Evolutionary conservation across 108 stramenopile genomes (phyloP), one percentile per base, ranked within the genome.

Genomic region (Epipyxis sp.): DNA sequence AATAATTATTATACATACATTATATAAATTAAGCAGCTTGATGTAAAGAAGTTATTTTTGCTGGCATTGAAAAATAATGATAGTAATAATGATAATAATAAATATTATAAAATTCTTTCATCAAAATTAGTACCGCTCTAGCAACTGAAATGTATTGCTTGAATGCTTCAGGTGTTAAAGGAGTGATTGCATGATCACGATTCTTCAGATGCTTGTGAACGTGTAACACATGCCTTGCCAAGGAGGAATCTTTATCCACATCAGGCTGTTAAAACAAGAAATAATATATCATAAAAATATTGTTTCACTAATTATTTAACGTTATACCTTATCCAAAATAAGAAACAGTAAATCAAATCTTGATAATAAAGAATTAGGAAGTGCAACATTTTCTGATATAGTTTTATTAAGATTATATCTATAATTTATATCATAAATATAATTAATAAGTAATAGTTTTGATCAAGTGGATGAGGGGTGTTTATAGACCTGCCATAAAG

Each of bases 281-380:
- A n/a, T 57, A 57, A n/a, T n/a, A 57, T 57, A 57, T 57, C 54
- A 57, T 57, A n/a, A n/a, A n/a, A 57, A n/a, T n/a, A n/a, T n/a
- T 57, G 25, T n/a, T n/a, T 57, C 25, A n/a, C n/a, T n/a, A n/a
- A n/a, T n/a, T n/a, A n/a, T n/a, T n/a, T n/a, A n/a, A n/a, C n/a
- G n/a, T n/a, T n/a, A n/a, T n/a, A n/a, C n/a, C n/a, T n/a, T n/a
- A 81, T 99, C 98, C 59, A 97, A 84, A 57, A 99, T 88, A 58
- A 99, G 86, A 81, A 98, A 99, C 88, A 99, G 87, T 29, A 99
- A 85, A 89, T 99, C 98, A 77, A 99, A 99, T 59, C 98, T 94
- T 79, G 93, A 94, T 20, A 99, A 83, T 39, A 99, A 85, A 13
- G 95, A 95, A 83, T 96, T 95, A 42, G 98, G 97, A 6, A 99